These are phyloP conservation scores for Cladosporium sp. DNA, from an alignment of 2,329 filamentous ascomycete genomes.

Conservation along the genomic window DNA sequence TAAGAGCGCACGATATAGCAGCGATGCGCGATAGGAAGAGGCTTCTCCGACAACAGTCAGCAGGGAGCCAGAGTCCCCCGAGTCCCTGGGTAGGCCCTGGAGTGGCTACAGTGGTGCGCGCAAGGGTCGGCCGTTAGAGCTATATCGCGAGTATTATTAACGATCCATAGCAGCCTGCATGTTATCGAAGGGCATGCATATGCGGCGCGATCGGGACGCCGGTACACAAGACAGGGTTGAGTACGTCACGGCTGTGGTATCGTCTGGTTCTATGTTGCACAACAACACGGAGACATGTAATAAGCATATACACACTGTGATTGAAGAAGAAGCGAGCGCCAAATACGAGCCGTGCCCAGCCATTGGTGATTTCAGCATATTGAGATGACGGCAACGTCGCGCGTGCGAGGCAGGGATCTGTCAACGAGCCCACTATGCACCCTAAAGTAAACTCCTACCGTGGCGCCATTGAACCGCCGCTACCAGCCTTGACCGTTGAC, in stretches of 20 bases:
- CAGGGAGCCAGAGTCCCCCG: constrained; percentile 7
- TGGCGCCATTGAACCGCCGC: not conserved
- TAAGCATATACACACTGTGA: not conserved
- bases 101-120: constrained; percentile 7
- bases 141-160: constrained; percentile 17
- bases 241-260: not conserved
- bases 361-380: constrained; percentile 1
- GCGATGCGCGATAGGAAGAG: constrained; percentile 14
- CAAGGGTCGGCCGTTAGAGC: constrained; percentile 18
- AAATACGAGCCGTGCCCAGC: not conserved
- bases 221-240: not conserved
- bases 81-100: constrained; percentile 7
- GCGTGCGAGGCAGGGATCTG: not conserved
- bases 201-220: constrained; percentile 8
- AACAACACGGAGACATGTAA: not conserved
- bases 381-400: not conserved
- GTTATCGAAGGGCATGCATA: constrained; percentile 7
- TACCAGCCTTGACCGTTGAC: not conserved
- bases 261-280: not conserved
- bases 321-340: not conserved
- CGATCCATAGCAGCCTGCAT: constrained; percentile 15
- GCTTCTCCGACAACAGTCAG: constrained; percentile 6
- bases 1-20: constrained; percentile 22
- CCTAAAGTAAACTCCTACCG: not conserved
- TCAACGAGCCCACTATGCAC: not conserved